These are phyloP conservation scores for Ogataea ganodermae DNA, from an alignment of 805 yeast species.

Conservation along the genomic window DNA sequence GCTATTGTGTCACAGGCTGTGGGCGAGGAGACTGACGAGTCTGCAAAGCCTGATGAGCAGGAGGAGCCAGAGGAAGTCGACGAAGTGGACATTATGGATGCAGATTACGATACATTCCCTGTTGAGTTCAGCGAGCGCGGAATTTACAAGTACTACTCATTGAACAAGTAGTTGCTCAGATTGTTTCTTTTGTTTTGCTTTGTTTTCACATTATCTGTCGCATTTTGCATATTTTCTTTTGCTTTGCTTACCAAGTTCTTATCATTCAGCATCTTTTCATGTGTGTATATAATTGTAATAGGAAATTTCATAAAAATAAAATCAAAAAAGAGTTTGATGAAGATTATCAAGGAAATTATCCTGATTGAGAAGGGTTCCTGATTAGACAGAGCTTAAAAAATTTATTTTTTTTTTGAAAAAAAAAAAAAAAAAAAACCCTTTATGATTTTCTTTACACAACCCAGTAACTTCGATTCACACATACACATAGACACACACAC, in stretches of 20 bases:
- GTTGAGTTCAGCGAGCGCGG: conserved; percentile 52
- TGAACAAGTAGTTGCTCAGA: conserved; percentile 41
- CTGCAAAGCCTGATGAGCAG: conserved; percentile 36
- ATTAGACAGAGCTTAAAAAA: not conserved
- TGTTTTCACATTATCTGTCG: not conserved
- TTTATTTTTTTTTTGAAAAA: too few relatives aligned
- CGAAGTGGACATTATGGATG: conserved; percentile 32
- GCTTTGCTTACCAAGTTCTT: not conserved
- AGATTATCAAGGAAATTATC: not conserved
- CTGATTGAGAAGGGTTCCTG: not conserved
- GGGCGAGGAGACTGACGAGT: conserved; percentile 10
- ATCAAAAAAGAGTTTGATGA: not conserved
- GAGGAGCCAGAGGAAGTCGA: conserved; percentile 16
- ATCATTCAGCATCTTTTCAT: conserved; percentile 1
- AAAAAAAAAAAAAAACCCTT: not conserved
- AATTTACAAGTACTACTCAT: conserved; percentile 57
- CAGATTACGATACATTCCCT: conserved; percentile 49
- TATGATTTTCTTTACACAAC: too few relatives aligned
- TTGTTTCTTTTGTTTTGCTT: not conserved
- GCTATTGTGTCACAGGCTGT: not conserved
- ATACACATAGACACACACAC: not conserved
- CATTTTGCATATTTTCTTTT: conserved; percentile 1
- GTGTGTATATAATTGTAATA: not conserved
- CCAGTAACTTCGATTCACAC: too few relatives aligned
- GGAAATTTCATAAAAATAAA: not conserved